Evolutionary conservation across 495 filamentous ascomycete species (phyloP), one percentile per base, ranked within the genome.

Genomic region (Lophium mytilinum): DNA sequence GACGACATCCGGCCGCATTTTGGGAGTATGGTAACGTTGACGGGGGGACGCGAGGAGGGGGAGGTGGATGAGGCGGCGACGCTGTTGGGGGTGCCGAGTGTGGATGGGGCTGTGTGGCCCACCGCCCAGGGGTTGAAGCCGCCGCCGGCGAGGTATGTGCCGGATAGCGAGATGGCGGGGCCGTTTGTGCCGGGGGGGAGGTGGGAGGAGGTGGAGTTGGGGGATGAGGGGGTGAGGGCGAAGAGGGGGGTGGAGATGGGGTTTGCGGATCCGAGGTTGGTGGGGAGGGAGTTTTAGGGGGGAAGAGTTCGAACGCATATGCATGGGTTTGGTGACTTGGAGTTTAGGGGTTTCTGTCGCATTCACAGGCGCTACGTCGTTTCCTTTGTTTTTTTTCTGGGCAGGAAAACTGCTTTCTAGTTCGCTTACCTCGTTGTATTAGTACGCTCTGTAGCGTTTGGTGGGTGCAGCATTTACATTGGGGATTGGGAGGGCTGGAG

Each of bases 251-350:
- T 4, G 4, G 45, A 49, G 45, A 21, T 49, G 45, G 12, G 11
- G 45, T 49, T 49, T 49, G 45, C 45, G 12, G 45, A 49, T 49
- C 45, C 45, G 45, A 49, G 45, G 19, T 49, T 49, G 45, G 19
- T 49, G 11, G 45, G 45, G 45, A 49, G 45, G 45, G 45, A 49
- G 45, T 49, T 49, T 49, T 49, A 43, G 40, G 39, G 17, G 39
- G 39, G 39, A 14, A 41, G 11, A 12, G 11, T 41, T 41, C 39
- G 17, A 14, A 17, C 39, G 12, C 39, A 41, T 41, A 17, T 41
- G 39, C 39, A 14, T 41, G 8, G 39, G 39, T 2, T 41, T 41
- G 24, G 24, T 30, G 24, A n/a, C n/a, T 30, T 30, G 24, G 24
- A 30, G 6, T 30, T 30, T 30, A 6, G 6, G 24, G 24, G 3